Evolutionary conservation across 768 basidiomycete genomes (phyloP), one percentile per base, ranked within the genome.

Genomic region (Tremella yokohamensis): DNA sequence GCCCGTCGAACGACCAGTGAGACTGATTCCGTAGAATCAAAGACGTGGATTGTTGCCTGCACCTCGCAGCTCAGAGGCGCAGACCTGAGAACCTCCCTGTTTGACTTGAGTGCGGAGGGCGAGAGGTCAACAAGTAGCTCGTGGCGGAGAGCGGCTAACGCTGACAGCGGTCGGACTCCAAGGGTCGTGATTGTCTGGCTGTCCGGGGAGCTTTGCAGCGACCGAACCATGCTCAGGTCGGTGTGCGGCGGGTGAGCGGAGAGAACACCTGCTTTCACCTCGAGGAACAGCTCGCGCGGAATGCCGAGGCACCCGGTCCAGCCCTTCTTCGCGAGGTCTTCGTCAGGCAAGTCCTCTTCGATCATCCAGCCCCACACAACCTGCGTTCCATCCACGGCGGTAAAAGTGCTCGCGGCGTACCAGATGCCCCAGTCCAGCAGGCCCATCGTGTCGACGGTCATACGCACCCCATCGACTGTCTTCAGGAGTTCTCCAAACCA

Each of bases 261-360:
- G 6, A 29, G 12, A 12, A 57, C 56, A 22, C 19, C 38, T 7
- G 11, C 13, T 7, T 20, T 8, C 8, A 8, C 26, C 19, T 55
- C 37, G 8, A 63, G 50, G 48, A 51, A 52, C 8, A 63, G 25
- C 45, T 56, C 57, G 19, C 62, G 49, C 1, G 62, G 62, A 15
- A 59, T 18, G 15, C 54, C 54, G 16, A 63, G 39, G 29, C 54
- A 60, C 16, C 62, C 62, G 20, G 57, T 60, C 62, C 62, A 63
- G 16, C 54, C 54, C 45, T 57, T 54, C 50, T 37, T 47, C 24
- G 20, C 37, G 16, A 59, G 39, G 22, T 29, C 34, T 1, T 48
- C 58, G 38, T 60, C 45, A 2, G 20, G 22, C 34, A 64, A 16
- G 40, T 64, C 62, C n/a, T 60, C 54, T 25, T 64, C 62, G 12